These are phyloP conservation scores for Botrytis galanthina DNA, from an alignment of 2,329 filamentous ascomycete genomes.

Conservation along the genomic window DNA sequence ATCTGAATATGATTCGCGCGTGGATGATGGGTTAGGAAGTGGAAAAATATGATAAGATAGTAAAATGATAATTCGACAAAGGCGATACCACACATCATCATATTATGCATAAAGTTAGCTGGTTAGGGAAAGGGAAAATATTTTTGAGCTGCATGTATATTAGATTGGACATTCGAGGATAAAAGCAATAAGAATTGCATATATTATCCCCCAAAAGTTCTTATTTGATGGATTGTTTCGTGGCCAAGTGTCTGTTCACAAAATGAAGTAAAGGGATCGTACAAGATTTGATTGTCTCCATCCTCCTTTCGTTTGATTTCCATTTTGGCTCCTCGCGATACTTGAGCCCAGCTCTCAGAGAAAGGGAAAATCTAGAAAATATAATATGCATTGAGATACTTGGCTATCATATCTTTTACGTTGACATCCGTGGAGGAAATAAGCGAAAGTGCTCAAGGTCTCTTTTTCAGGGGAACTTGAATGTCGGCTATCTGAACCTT, in stretches of 20 bases:
- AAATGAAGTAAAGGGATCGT: neutral
- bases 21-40: neutral
- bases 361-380: neutral
- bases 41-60: neutral
- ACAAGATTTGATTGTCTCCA: neutral
- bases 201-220: no score
- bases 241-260: neutral
- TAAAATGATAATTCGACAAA: constrained; percentile 6
- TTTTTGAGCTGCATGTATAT: neutral
- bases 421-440: neutral
- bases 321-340: neutral
- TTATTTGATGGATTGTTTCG: neutral
- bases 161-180: neutral
- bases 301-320: neutral
- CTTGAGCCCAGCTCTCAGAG: neutral
- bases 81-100: neutral
- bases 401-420: neutral
- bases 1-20: neutral
- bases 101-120: neutral
- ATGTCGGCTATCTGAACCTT: neutral
- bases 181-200: neutral
- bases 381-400: neutral
- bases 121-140: neutral
- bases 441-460: neutral
- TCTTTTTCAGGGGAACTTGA: neutral